Conservation (phyloP, 2,329 filamentous ascomycete genomes). For the Alternaria panax region DNA sequence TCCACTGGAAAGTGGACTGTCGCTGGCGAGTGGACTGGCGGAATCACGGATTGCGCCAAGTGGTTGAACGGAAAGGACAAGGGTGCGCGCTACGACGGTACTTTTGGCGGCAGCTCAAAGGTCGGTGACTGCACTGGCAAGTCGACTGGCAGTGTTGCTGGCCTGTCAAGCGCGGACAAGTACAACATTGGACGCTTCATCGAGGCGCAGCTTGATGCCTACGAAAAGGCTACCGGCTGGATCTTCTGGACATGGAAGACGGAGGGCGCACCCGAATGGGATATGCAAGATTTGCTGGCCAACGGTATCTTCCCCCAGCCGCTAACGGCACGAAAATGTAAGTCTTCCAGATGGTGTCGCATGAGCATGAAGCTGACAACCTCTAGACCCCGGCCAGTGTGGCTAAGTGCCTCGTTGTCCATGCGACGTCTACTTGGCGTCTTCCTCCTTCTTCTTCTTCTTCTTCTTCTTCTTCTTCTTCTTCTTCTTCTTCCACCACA, state of each 20-base stretch:
- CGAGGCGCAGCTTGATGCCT: constrained; percentile 57
- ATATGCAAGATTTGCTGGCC: constrained; percentile 54
- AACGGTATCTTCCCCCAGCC: constrained; percentile 60
- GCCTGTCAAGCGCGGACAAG: constrained; percentile 52
- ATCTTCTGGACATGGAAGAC: constrained; percentile 62
- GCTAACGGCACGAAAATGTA: constrained; percentile 49
- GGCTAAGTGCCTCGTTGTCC: constrained; percentile 28
- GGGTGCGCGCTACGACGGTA: constrained; percentile 57
- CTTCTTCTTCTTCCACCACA: constrained; percentile 20
- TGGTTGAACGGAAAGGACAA: constrained; percentile 58
- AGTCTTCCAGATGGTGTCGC: constrained; percentile 23
- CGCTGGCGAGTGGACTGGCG: constrained; percentile 57
- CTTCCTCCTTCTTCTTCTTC: constrained; percentile 17
- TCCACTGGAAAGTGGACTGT: constrained; percentile 57
- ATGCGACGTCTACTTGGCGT: not conserved
- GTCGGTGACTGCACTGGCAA: constrained; percentile 56
- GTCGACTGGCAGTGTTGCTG: constrained; percentile 53
- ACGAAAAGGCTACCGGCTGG: constrained; percentile 58
- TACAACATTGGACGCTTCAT: constrained; percentile 55
- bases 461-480: constrained; percentile 8
- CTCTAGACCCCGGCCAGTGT: constrained; percentile 47
- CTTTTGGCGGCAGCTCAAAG: constrained; percentile 46
- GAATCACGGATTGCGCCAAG: constrained; percentile 57
- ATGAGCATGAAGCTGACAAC: constrained; percentile 13
- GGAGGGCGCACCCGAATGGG: constrained; percentile 58